phyloP scores from a whole-genome alignment of 768 basidiomycete species.

The Lactarius tabidus region DNA sequence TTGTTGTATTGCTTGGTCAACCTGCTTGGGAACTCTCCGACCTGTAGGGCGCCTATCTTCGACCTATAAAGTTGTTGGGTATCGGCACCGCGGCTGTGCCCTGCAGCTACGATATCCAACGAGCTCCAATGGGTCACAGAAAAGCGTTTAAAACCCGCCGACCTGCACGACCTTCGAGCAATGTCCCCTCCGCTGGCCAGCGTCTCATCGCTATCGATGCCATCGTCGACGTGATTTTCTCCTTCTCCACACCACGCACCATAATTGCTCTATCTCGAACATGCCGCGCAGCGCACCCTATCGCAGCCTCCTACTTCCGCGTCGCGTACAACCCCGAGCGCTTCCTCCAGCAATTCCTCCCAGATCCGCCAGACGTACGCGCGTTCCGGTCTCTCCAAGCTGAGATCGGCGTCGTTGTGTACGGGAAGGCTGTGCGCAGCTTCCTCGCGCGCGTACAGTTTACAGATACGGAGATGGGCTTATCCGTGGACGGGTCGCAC shows the following conservation, averaged over 20 bases:
- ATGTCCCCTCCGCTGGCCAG: constrained; percentile 62
- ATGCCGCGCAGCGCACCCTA: constrained; percentile 14
- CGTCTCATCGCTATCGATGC: constrained; percentile 42
- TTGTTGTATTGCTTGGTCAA: background rate
- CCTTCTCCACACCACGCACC: constrained; percentile 56
- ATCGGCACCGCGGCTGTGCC: background rate
- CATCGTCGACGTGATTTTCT: constrained; percentile 44
- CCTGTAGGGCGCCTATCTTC: background rate
- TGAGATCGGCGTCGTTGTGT: constrained; percentile 2
- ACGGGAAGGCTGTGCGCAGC: constrained; percentile 13
- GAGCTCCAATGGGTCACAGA: background rate
- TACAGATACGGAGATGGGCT: constrained; percentile 1
- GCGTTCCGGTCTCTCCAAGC: constrained; percentile 16
- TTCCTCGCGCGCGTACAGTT: constrained; percentile 5
- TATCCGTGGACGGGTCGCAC: constrained; percentile 8
- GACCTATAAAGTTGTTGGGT: background rate
- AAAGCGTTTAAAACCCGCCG: background rate
- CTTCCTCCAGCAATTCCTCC: constrained; percentile 12
- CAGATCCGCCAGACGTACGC: background rate
- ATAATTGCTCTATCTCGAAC: constrained; percentile 16
- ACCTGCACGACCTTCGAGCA: background rate
- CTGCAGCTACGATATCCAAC: background rate
- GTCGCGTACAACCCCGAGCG: constrained; percentile 18
- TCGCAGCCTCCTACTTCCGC: constrained; percentile 21
- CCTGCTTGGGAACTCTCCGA: background rate